Conservation (phyloP, 768 basidiomycete species). For the Galerina sulciceps region DNA sequence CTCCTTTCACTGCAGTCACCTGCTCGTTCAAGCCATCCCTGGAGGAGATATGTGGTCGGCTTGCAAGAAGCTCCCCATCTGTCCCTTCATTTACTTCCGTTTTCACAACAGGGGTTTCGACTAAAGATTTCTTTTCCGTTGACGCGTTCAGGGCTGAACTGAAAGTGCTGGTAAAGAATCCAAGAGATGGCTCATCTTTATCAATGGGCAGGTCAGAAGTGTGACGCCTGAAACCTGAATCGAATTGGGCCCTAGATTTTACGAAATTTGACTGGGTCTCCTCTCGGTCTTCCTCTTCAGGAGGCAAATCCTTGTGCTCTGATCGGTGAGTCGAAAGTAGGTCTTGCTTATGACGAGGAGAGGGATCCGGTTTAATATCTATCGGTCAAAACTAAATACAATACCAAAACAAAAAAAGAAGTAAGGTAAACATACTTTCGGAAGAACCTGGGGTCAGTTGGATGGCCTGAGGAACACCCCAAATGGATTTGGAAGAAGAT, state of each 20-base stretch:
- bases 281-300: not conserved
- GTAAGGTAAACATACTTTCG: not conserved
- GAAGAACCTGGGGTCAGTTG: not conserved
- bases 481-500: not conserved
- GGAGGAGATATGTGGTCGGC: not conserved
- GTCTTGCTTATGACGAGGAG: not conserved
- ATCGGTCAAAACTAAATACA: not conserved
- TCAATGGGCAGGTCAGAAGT: not conserved
- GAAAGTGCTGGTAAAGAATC: constrained; percentile 19
- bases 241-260: not conserved
- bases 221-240: not conserved
- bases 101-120: not conserved
- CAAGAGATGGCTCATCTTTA: constrained; percentile 14
- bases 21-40: not conserved
- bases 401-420: not conserved
- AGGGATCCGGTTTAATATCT: not conserved
- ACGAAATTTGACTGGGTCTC: not conserved
- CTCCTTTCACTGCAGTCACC: not conserved
- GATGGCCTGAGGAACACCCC: not conserved
- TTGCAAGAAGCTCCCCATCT: not conserved
- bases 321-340: not conserved
- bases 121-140: not conserved
- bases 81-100: not conserved
- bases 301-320: not conserved
- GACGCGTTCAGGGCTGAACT: constrained; percentile 9